Evolutionary conservation across 345 rosid genomes (phyloP).

Genomic region (Ceriops zippeliana): DNA sequence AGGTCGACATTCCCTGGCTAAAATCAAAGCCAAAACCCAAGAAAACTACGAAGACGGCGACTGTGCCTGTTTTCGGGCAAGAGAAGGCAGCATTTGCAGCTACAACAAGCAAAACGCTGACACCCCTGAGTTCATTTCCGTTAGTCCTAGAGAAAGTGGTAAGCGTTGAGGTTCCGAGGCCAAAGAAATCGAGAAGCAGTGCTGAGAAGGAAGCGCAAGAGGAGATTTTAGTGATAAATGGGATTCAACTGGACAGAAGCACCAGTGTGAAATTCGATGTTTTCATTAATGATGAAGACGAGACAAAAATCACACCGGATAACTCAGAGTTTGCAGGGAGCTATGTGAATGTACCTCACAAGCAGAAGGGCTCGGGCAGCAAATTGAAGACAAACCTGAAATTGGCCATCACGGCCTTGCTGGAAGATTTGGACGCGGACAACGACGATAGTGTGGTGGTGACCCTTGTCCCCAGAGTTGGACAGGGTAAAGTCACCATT

Average conservation of each 20-base stretch:
- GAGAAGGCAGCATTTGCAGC: too few relatives aligned
- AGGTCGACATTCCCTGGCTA: conserved; percentile 15
- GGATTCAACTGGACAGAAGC: conserved; percentile 41
- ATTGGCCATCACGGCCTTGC: conserved; percentile 42
- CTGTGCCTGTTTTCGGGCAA: too few relatives aligned
- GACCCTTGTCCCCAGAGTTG: conserved; percentile 48
- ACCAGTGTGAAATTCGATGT: conserved; percentile 45
- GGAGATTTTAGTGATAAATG: conserved; percentile 39
- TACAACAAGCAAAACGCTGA: background rate
- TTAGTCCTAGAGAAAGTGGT: conserved; percentile 10
- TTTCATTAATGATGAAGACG: conserved; percentile 47
- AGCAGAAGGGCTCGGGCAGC: conserved; percentile 39
- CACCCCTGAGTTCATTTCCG: conserved; percentile 6
- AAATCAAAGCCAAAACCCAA: conserved; percentile 10
- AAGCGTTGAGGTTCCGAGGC: conserved; percentile 16
- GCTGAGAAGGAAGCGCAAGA: conserved; percentile 23
- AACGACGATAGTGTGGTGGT: conserved; percentile 47
- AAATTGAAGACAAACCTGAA: conserved; percentile 37
- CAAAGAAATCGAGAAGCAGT: conserved; percentile 11
- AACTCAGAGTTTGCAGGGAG: conserved; percentile 56
- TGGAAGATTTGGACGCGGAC: conserved; percentile 53
- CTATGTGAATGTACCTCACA: conserved; percentile 53
- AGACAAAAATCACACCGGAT: conserved; percentile 21
- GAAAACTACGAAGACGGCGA: background rate
- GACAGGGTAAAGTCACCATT: conserved; percentile 20